A percentile compares a stretch with the other conserved stretches of the same genome.
phyloP scores from a whole-genome alignment of 1,139 yeast genomes.

The Sugiyamaella pinicola region DNA sequence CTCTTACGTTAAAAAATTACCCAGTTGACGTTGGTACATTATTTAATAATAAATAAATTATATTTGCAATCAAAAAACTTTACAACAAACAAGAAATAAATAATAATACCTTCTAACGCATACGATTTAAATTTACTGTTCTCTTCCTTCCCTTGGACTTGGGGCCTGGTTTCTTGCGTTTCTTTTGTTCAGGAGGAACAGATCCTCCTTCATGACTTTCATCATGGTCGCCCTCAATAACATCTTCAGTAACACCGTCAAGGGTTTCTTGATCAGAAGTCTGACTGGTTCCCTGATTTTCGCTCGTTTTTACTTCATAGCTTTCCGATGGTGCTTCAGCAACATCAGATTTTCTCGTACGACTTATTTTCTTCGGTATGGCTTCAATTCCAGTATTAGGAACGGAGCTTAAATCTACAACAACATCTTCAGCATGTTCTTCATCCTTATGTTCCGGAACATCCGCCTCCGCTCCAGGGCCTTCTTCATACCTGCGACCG shows the following conservation, averaged over 20 bases:
- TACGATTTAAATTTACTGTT: constrained; percentile 14
- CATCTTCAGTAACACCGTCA: not conserved
- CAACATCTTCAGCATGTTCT: not conserved
- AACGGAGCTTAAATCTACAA: not conserved
- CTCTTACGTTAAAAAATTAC: not conserved
- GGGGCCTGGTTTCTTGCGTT: constrained; percentile 4
- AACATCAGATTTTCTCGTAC: not conserved
- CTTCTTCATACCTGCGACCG: constrained; percentile 19
- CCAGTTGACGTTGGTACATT: not conserved
- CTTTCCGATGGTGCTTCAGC: not conserved
- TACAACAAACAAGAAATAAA: constrained; percentile 5
- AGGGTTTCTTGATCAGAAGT: not conserved
- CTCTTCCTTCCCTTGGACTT: constrained; percentile 8
- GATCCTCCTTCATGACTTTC: not conserved
- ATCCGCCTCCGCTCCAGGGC: constrained; percentile 10
- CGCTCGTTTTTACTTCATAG: not conserved
- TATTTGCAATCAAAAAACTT: not conserved
- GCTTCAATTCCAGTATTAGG: not conserved
- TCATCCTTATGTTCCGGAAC: constrained; percentile 4
- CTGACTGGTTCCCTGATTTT: not conserved
- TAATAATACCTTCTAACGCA: not conserved
- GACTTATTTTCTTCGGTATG: not conserved
- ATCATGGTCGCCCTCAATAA: not conserved
- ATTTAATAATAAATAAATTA: not conserved
- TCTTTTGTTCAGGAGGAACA: not conserved